Conservation (phyloP, 1,139 yeast species). For the Magnusiomyces tetraspermus region DNA sequence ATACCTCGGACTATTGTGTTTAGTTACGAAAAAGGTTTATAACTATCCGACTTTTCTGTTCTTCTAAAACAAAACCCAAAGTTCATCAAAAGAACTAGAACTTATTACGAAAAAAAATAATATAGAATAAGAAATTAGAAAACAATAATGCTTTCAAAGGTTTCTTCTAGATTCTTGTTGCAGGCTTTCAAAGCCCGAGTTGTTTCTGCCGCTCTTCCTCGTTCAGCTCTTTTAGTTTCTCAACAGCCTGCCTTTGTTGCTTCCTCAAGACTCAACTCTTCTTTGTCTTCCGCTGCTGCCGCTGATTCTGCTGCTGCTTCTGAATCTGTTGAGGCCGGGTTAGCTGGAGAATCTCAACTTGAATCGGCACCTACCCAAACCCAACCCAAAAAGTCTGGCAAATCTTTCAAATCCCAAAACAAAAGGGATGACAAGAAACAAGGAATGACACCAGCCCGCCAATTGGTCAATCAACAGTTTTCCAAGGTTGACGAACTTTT, state of each 20-base stretch:
- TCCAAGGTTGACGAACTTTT: conserved; percentile 56
- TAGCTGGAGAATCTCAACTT: background rate
- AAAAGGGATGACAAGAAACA: too few relatives aligned
- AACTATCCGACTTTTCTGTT: too few relatives aligned
- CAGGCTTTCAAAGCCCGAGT: background rate
- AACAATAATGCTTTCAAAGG: background rate
- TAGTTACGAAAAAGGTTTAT: too few relatives aligned
- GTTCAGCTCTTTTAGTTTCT: too few relatives aligned
- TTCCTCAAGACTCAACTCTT: too few relatives aligned
- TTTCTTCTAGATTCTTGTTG: background rate
- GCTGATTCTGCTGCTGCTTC: background rate
- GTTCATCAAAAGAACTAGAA: too few relatives aligned
- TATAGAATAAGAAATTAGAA: too few relatives aligned
- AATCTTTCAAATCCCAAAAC: background rate
- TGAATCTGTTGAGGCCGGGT: background rate
- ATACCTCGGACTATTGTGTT: too few relatives aligned
- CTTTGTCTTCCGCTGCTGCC: background rate
- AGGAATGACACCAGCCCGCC: too few relatives aligned
- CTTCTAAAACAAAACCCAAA: too few relatives aligned
- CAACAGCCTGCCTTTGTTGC: too few relatives aligned
- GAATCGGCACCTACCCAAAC: background rate
- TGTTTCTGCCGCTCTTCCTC: background rate
- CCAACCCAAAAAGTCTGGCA: background rate
- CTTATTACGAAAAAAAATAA: too few relatives aligned
- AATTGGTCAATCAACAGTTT: background rate